Percentiles rank a stretch among this genome's conserved stretches.
These are phyloP conservation scores for Fusarium beomiforme DNA, from an alignment of 2,329 filamentous ascomycete species.

Conservation along the genomic window DNA sequence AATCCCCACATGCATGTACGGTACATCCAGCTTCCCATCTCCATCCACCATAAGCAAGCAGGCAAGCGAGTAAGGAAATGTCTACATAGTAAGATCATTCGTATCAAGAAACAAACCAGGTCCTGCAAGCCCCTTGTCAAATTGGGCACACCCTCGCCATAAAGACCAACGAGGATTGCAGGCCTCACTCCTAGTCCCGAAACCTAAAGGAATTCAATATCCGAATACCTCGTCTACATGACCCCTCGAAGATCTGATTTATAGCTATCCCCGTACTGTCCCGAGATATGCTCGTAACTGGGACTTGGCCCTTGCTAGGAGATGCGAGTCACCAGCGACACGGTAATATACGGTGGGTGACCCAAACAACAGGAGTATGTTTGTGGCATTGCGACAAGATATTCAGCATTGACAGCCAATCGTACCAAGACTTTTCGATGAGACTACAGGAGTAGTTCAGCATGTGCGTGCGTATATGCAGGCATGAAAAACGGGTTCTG, in stretches of 20 bases:
- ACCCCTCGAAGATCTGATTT: neutral
- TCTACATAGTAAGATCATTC: neutral
- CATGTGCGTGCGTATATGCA: slow-evolving; percentile 2
- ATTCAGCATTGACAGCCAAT: neutral
- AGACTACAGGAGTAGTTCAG: neutral
- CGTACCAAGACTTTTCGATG: neutral
- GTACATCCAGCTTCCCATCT: neutral
- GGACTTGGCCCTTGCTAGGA: neutral
- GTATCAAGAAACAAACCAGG: neutral
- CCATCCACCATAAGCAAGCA: slow-evolving; percentile 10
- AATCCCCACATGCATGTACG: slow-evolving; percentile 5
- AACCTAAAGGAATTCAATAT: slow-evolving; percentile 37
- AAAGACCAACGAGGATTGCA: slow-evolving; percentile 9
- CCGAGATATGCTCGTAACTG: slow-evolving; percentile 18
- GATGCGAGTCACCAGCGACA: slow-evolving; percentile 4
- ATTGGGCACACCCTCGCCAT: slow-evolving; percentile 6
- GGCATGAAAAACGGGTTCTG: slow-evolving; percentile 3
- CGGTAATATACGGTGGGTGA: slow-evolving; percentile 23
- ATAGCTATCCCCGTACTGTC: slow-evolving; percentile 27
- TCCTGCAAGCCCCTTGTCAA: neutral
- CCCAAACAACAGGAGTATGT: neutral
- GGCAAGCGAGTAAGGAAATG: slow-evolving; percentile 5
- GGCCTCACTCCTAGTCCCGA: slow-evolving; percentile 5
- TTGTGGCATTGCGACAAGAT: neutral
- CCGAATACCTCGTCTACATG: neutral